phyloP scores from a whole-genome alignment of 352 stramenopile species.

The Thraustotheca clavata region DNA sequence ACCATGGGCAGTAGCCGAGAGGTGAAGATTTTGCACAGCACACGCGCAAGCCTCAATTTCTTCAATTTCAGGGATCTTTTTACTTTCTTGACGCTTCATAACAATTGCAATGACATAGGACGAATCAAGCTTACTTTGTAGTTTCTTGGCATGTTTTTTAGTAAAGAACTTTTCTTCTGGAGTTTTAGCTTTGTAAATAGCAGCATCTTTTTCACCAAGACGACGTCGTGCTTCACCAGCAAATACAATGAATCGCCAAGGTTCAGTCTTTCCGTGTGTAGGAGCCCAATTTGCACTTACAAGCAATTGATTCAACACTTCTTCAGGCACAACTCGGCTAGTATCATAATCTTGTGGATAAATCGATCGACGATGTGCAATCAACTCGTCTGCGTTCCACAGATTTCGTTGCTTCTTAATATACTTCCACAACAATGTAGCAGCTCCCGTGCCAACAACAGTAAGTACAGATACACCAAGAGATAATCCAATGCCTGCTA shows the following conservation, averaged over 20 bases:
- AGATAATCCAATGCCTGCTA: slow-evolving; percentile 7
- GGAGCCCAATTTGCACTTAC: slow-evolving; percentile 74
- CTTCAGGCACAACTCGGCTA: slow-evolving; percentile 37
- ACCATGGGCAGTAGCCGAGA: slow-evolving; percentile 49
- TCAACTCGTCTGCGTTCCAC: slow-evolving; percentile 50
- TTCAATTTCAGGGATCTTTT: slow-evolving; percentile 72
- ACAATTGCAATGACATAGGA: slow-evolving; percentile 79
- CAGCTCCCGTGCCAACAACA: slow-evolving; percentile 3
- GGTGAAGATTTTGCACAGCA: slow-evolving; percentile 81
- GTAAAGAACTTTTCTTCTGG: slow-evolving; percentile 62
- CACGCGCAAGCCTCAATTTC: slow-evolving; percentile 65
- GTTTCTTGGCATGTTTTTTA: slow-evolving; percentile 73
- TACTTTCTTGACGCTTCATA: slow-evolving; percentile 80
- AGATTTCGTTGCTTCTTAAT: slow-evolving; percentile 20
- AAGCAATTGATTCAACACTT: slow-evolving; percentile 68
- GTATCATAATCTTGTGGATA: slow-evolving; percentile 65
- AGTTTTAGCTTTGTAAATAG: slow-evolving; percentile 56
- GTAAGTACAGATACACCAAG: slow-evolving; percentile 12
- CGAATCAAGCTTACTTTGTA: slow-evolving; percentile 52
- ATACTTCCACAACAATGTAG: slow-evolving; percentile 9
- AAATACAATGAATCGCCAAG: slow-evolving; percentile 80
- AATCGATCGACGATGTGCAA: slow-evolving; percentile 64
- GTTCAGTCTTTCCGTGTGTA: slow-evolving; percentile 70
- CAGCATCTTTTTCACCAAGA: slow-evolving; percentile 57
- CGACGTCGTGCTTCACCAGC: slow-evolving; percentile 37